Evolutionary conservation across 345 rosid species (phyloP).

Genomic region (Carallia brachiata): DNA sequence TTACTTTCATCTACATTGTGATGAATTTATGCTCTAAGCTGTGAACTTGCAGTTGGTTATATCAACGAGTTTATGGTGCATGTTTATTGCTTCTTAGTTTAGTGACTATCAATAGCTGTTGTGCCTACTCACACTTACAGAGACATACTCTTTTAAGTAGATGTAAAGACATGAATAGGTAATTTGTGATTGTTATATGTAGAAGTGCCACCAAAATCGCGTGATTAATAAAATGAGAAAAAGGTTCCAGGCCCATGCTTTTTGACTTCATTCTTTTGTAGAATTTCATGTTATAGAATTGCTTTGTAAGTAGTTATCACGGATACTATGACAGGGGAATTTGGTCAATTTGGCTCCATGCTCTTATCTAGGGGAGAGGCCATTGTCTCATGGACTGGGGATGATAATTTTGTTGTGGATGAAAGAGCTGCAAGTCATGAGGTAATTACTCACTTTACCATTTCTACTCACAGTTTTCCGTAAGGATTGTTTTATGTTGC

Average conservation of each 20-base stretch:
- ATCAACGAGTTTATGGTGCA: background rate
- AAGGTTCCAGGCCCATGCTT: background rate
- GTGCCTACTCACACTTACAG: too few relatives aligned
- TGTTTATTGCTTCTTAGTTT: background rate
- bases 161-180: too few relatives aligned
- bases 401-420: constrained; percentile 64
- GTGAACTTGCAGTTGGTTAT: background rate
- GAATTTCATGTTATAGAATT: background rate
- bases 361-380: constrained; percentile 71
- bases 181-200: too few relatives aligned
- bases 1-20: background rate
- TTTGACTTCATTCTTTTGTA: background rate
- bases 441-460: constrained; percentile 34
- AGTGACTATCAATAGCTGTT: too few relatives aligned
- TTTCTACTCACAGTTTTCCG: background rate
- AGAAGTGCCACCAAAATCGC: too few relatives aligned
- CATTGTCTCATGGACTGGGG: constrained; percentile 63
- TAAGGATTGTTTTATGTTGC: background rate
- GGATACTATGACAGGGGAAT: constrained; percentile 47
- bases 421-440: constrained; percentile 44
- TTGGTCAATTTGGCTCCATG: constrained; percentile 48
- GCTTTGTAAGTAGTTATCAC: constrained; percentile 7
- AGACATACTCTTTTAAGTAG: too few relatives aligned
- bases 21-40: background rate
- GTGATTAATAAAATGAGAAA: too few relatives aligned